A percentile compares a stretch with the other conserved stretches of the same genome.
phyloP scores from a whole-genome alignment of 768 basidiomycete species.

The Macrocybe gigantea region DNA sequence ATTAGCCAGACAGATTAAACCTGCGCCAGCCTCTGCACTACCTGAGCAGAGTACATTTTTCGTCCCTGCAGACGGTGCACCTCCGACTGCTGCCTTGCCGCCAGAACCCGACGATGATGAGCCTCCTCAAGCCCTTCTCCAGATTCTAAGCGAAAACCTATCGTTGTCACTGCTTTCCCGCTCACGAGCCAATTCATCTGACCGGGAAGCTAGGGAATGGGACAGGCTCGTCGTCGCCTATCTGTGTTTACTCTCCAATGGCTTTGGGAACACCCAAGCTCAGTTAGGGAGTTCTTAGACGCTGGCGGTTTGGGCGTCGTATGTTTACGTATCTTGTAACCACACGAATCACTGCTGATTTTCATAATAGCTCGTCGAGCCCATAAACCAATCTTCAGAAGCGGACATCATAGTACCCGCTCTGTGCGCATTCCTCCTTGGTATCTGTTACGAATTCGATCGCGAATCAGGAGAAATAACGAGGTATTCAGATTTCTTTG shows the following conservation, averaged over 20 bases:
- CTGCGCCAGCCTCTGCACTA: conserved; percentile 31
- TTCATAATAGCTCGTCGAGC: conserved; percentile 69
- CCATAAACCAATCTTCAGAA: conserved; percentile 86
- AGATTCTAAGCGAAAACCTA: conserved; percentile 85
- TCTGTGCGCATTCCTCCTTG: conserved; percentile 85
- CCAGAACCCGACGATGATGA: conserved; percentile 50
- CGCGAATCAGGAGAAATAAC: conserved; percentile 93
- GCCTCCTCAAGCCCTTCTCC: conserved; percentile 66
- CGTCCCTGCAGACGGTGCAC: conserved; percentile 66
- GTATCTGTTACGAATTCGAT: conserved; percentile 95
- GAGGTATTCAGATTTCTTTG: conserved; percentile 43
- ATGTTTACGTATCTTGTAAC: conserved; percentile 21
- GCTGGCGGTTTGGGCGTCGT: conserved; percentile 90
- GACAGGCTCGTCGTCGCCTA: conserved; percentile 85
- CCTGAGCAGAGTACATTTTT: conserved; percentile 44
- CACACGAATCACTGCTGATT: not conserved
- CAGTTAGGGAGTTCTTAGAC: conserved; percentile 85
- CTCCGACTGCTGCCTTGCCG: conserved; percentile 25
- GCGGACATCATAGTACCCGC: conserved; percentile 84
- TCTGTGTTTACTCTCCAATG: conserved; percentile 82
- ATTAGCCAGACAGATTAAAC: conserved; percentile 59
- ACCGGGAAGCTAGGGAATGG: conserved; percentile 81
- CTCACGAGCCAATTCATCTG: conserved; percentile 58
- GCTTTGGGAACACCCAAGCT: conserved; percentile 93
- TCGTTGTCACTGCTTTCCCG: conserved; percentile 81